Conservation (phyloP, 495 filamentous ascomycete species). For the Penicilliopsis zonata region DNA sequence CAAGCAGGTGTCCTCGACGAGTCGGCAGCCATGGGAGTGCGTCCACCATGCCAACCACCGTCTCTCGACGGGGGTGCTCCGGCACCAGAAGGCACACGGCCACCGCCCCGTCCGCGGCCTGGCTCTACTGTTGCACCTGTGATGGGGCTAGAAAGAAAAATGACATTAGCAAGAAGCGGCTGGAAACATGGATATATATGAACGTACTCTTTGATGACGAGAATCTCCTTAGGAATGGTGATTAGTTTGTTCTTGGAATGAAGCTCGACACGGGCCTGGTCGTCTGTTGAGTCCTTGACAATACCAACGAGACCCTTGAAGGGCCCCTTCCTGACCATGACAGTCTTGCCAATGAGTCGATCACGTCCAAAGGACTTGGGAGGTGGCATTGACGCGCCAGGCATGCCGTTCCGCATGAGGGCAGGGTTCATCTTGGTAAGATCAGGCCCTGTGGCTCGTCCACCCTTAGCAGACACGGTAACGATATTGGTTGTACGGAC, state of each 20-base stretch:
- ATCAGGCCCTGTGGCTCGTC: conserved; percentile 60
- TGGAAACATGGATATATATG: conserved; percentile 1
- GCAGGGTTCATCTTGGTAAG: conserved; percentile 89
- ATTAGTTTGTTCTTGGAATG: conserved; percentile 86
- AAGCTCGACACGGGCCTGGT: conserved; percentile 75
- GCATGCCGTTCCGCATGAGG: conserved; percentile 48
- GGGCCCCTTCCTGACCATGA: conserved; percentile 67
- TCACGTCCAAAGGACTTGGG: conserved; percentile 70
- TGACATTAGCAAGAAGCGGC: conserved; percentile 10
- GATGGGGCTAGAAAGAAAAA: conserved; percentile 28
- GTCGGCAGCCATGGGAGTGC: conserved; percentile 53
- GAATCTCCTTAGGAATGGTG: conserved; percentile 60
- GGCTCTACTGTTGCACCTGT: conserved; percentile 66
- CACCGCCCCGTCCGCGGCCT: conserved; percentile 41
- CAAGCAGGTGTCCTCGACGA: conserved; percentile 61
- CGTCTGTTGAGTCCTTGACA: conserved; percentile 83
- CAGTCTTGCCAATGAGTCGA: conserved; percentile 80
- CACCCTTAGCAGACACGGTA: conserved; percentile 86
- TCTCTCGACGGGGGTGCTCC: conserved; percentile 24
- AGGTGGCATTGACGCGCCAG: conserved; percentile 54
- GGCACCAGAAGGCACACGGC: conserved; percentile 34
- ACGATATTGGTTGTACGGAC: conserved; percentile 73
- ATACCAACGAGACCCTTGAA: conserved; percentile 93
- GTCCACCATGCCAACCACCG: conserved; percentile 42
- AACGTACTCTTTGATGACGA: conserved; percentile 69